These are phyloP conservation scores for Hypomontagnella monticulosa DNA, from an alignment of 495 filamentous ascomycete species.

Conservation along the genomic window DNA sequence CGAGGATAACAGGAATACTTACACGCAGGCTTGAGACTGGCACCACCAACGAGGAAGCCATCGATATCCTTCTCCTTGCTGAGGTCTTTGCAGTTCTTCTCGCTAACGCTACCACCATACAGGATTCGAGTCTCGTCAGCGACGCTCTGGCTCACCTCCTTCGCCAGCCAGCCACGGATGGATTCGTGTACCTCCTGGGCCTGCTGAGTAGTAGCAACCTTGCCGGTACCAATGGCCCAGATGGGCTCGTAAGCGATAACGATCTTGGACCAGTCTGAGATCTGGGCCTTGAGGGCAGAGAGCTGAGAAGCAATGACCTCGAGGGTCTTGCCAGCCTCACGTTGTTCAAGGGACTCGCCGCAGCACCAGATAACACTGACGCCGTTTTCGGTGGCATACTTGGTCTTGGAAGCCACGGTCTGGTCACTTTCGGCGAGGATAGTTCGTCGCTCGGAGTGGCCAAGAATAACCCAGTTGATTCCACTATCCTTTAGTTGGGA, in stretches of 20 bases:
- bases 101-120: slow-evolving; percentile 95
- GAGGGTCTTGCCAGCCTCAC: slow-evolving; percentile 86
- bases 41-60: slow-evolving; percentile 97
- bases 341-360: slow-evolving; percentile 92
- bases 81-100: slow-evolving; percentile 97
- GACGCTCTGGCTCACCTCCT: slow-evolving; percentile 73
- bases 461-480: slow-evolving; percentile 88
- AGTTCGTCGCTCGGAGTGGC: slow-evolving; percentile 91
- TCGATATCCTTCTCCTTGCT: slow-evolving; percentile 93
- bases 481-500: slow-evolving; percentile 86
- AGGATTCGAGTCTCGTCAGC: slow-evolving; percentile 86
- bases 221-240: slow-evolving; percentile 99
- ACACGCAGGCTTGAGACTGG: slow-evolving; percentile 98
- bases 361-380: slow-evolving; percentile 94
- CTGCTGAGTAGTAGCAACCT: slow-evolving; percentile 92
- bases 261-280: slow-evolving; percentile 89
- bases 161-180: slow-evolving; percentile 87
- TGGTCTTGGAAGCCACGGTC: slow-evolving; percentile 92
- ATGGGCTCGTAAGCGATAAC: slow-evolving; percentile 99
- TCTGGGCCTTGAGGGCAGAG: slow-evolving; percentile 70
- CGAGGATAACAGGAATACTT: slow-evolving; percentile 53
- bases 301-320: slow-evolving; percentile 88
- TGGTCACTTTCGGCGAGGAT: slow-evolving; percentile 85
- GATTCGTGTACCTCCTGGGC: slow-evolving; percentile 94
- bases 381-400: slow-evolving; percentile 86